Evolutionary conservation across 164 flowering plant genomes (phyloP).

Genomic region (Paratinospora sagittata): DNA sequence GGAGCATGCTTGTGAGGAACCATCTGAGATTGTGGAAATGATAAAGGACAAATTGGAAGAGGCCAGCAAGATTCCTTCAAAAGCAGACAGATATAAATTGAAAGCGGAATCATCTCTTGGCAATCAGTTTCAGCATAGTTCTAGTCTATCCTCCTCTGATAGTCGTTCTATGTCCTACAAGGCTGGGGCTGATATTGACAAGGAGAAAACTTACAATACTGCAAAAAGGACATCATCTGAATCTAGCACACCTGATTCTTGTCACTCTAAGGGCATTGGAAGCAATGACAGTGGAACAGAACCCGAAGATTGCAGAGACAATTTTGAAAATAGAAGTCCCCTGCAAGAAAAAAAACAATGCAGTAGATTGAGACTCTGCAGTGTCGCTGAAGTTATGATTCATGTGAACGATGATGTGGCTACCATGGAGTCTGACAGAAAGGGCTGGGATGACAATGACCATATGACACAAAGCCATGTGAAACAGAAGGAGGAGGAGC

Average conservation of each 20-base stretch:
- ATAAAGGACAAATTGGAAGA: constrained; percentile 14
- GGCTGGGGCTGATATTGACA: constrained; percentile 17
- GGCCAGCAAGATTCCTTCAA: constrained; percentile 5
- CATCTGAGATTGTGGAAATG: constrained; percentile 21
- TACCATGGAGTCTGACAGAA: constrained; percentile 10
- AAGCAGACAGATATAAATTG: constrained; percentile 12
- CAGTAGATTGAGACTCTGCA: constrained; percentile 13
- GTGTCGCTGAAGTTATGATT: constrained; percentile 15
- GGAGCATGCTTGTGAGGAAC: constrained; percentile 8
- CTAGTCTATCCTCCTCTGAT: constrained; percentile 21
- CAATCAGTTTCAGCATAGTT: constrained; percentile 20
- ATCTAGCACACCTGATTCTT: constrained; percentile 13
- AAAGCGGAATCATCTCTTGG: constrained; percentile 30
- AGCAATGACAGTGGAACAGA: constrained; percentile 16
- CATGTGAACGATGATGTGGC: constrained; percentile 15
- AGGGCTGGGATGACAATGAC: constrained; percentile 16
- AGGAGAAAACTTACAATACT: constrained; percentile 13
- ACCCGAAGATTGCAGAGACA: constrained; percentile 8
- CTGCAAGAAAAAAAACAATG: constrained; percentile 7
- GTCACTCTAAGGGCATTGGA: constrained; percentile 20
- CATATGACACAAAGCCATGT: constrained; percentile 6
- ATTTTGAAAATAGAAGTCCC: constrained; percentile 13
- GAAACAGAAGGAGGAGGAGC: constrained; percentile 21
- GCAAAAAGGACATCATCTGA: constrained; percentile 19
- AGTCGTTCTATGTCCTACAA: constrained; percentile 25